Conservation (phyloP, 768 basidiomycete species). For the Clitopilus passeckerianus region DNA sequence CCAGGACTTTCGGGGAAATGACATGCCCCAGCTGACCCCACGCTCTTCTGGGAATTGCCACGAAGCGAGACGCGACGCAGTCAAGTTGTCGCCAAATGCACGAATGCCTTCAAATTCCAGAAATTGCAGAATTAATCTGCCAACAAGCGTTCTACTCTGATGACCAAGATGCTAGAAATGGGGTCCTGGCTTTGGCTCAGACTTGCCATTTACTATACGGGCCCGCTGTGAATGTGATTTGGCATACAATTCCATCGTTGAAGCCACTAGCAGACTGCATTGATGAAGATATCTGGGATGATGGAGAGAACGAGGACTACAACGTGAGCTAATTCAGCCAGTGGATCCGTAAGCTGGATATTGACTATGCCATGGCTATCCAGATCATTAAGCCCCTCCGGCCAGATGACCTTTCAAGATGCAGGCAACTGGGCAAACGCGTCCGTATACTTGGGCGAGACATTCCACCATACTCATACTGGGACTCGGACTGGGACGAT, state of each 20-base stretch:
- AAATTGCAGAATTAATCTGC: not conserved
- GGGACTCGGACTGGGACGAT: not conserved
- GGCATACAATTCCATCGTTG: not conserved
- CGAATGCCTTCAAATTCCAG: not conserved
- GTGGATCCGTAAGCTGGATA: not conserved
- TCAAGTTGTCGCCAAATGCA: not conserved
- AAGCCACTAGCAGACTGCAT: not conserved
- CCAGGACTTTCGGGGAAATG: not conserved
- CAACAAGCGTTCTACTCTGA: not conserved
- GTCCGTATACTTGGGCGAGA: not conserved
- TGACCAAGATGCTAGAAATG: not conserved
- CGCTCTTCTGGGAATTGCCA: not conserved
- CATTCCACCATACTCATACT: not conserved
- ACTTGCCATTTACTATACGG: not conserved
- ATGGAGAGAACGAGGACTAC: not conserved
- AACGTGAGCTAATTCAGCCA: too few species aligned
- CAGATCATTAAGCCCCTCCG: not conserved
- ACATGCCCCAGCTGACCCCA: not conserved
- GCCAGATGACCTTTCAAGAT: not conserved
- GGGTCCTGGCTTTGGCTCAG: not conserved
- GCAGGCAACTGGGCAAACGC: not conserved
- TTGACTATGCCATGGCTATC: not conserved
- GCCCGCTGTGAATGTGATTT: not conserved
- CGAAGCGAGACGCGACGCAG: not conserved
- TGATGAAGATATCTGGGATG: not conserved